These are phyloP conservation scores for Arthroderma sp. DNA, from an alignment of 2,329 filamentous ascomycete species.

Conservation along the genomic window DNA sequence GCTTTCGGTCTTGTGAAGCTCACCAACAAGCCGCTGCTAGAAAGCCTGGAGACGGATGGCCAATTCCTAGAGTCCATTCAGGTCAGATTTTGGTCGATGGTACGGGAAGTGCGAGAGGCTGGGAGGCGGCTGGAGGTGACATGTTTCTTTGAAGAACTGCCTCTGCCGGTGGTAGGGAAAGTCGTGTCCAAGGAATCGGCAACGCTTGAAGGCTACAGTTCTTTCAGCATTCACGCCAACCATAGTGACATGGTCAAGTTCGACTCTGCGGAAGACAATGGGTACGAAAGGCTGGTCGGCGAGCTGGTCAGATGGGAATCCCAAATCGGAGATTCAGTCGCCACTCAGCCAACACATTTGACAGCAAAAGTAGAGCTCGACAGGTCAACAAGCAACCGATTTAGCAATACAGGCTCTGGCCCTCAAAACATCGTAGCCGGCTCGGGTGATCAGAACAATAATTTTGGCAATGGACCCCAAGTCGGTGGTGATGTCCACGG, in stretches of 20 bases:
- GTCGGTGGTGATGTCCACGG: no score
- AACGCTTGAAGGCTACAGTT: background rate
- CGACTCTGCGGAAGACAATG: background rate
- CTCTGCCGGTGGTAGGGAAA: background rate
- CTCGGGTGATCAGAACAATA: no score
- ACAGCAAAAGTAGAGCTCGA: no score
- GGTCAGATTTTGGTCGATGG: background rate
- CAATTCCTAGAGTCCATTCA: background rate
- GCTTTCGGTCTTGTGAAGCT: slow-evolving; percentile 14
- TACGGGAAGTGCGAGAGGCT: background rate
- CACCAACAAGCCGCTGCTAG: slow-evolving; percentile 9
- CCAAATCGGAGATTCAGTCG: background rate
- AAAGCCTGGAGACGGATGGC: background rate
- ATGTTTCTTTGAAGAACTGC: slow-evolving; percentile 7
- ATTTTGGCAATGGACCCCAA: no score
- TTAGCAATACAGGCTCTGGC: no score
- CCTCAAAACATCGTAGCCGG: no score
- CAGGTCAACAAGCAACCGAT: no score
- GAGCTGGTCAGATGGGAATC: background rate
- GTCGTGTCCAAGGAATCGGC: slow-evolving; percentile 2
- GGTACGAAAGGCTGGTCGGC: background rate
- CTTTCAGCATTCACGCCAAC: background rate
- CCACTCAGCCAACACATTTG: no score
- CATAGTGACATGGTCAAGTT: slow-evolving; percentile 7
- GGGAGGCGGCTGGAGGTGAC: background rate